Evolutionary conservation across 768 basidiomycete species (phyloP).

Genomic region (Lactarius deliciosus): DNA sequence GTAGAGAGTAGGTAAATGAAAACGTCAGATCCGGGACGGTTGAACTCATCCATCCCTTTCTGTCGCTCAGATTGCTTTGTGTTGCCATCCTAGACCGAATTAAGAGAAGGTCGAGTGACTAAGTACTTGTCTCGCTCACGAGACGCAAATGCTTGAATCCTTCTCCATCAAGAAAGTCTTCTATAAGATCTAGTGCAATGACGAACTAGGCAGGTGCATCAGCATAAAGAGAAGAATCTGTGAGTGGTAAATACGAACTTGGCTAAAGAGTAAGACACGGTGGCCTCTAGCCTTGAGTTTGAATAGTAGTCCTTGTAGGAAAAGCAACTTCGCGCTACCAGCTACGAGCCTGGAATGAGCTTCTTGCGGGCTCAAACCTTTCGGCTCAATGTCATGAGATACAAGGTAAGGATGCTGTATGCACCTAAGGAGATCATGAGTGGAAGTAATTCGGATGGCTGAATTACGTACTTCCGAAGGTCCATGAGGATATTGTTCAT

Average conservation of each 20-base stretch:
- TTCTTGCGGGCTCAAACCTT: conserved; percentile 52
- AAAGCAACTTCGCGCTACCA: conserved; percentile 80
- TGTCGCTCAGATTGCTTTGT: conserved; percentile 86
- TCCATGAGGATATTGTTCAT: conserved; percentile 88
- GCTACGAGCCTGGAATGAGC: conserved; percentile 79
- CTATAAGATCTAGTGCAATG: conserved; percentile 80
- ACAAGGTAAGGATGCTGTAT: conserved; percentile 92
- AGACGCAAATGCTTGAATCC: conserved; percentile 75
- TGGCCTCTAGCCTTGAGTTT: conserved; percentile 84
- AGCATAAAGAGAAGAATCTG: background rate
- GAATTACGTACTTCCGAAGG: conserved; percentile 65
- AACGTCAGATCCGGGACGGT: conserved; percentile 79
- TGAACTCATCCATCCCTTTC: conserved; percentile 94
- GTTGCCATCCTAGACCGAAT: conserved; percentile 69
- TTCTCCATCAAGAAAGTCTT: conserved; percentile 86
- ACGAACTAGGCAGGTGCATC: conserved; percentile 60
- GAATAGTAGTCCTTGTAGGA: conserved; percentile 75
- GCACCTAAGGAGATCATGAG: conserved; percentile 50
- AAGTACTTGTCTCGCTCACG: conserved; percentile 42
- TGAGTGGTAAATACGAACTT: conserved; percentile 48
- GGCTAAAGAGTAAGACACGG: conserved; percentile 88
- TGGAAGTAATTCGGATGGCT: background rate
- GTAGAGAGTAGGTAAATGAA: conserved; percentile 93
- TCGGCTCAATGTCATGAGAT: conserved; percentile 75
- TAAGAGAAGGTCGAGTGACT: conserved; percentile 18